Evolutionary conservation across 345 rosid genomes (phyloP).

Genomic region (Limnanthes douglasii): DNA sequence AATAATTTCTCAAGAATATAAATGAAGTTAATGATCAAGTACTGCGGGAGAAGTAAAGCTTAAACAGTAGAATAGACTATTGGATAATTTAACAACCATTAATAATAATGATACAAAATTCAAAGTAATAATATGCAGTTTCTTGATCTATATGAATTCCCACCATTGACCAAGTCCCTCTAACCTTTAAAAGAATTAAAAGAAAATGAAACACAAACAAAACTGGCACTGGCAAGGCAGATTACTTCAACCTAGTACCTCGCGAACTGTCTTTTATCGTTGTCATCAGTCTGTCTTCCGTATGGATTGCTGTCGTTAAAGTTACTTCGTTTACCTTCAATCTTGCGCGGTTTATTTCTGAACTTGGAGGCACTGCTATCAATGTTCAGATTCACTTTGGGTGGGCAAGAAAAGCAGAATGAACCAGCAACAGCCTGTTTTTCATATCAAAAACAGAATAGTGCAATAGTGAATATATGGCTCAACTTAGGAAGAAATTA

Average conservation of each 20-base stretch:
- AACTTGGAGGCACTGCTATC: constrained; percentile 85
- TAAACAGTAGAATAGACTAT: too few relatives aligned
- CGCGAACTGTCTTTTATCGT: constrained; percentile 25
- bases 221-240: too few relatives aligned
- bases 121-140: too few relatives aligned
- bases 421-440: constrained; percentile 82
- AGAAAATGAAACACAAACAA: too few relatives aligned
- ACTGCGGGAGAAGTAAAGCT: too few relatives aligned
- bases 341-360: constrained; percentile 44
- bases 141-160: too few relatives aligned
- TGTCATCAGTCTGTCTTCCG: constrained; percentile 33
- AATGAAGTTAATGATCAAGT: too few relatives aligned
- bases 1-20: too few relatives aligned
- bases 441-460: neutral
- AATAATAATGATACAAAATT: too few relatives aligned
- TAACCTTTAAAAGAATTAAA: too few relatives aligned
- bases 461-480: neutral
- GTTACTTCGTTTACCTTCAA: constrained; percentile 30
- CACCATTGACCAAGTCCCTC: too few relatives aligned
- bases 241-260: constrained; percentile 43
- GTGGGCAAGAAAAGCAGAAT: constrained; percentile 81
- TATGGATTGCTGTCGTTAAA: constrained; percentile 71
- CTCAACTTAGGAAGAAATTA: neutral
- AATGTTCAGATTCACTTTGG: constrained; percentile 69
- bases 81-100: too few relatives aligned